phyloP scores from a whole-genome alignment of 495 filamentous ascomycete species.

The Neurospora sp. region DNA sequence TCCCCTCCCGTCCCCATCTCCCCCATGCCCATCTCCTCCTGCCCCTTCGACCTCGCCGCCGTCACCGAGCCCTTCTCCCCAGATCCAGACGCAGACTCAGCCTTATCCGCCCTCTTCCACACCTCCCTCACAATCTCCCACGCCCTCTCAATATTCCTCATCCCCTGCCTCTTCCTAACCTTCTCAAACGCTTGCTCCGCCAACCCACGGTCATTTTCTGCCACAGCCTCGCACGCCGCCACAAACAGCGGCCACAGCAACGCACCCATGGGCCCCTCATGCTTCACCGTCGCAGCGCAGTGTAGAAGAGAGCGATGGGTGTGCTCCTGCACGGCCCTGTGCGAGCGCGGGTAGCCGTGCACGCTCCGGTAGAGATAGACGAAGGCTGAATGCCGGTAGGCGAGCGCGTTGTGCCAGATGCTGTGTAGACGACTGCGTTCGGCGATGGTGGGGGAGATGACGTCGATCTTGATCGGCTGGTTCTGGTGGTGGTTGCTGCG shows the following conservation, averaged over 20 bases:
- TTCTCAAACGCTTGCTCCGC: constrained; percentile 38
- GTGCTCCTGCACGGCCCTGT: constrained; percentile 41
- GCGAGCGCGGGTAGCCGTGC: constrained; percentile 30
- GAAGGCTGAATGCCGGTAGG: constrained; percentile 51
- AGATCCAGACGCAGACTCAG: constrained; percentile 1
- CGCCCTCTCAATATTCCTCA: constrained; percentile 50
- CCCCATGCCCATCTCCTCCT: background rate
- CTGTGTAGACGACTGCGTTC: constrained; percentile 29
- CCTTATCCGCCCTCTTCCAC: constrained; percentile 40
- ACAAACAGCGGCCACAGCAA: constrained; percentile 54
- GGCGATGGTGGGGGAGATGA: constrained; percentile 1
- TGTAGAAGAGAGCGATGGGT: constrained; percentile 38
- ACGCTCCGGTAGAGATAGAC: constrained; percentile 52
- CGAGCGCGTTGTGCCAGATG: constrained; percentile 51
- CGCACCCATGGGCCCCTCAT: constrained; percentile 48
- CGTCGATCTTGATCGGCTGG: background rate
- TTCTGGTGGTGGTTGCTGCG: background rate
- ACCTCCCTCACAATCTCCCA: constrained; percentile 49
- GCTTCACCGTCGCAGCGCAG: constrained; percentile 41
- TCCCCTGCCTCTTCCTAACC: constrained; percentile 44
- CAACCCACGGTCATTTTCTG: constrained; percentile 28
- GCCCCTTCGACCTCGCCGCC: background rate
- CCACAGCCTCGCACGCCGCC: constrained; percentile 45
- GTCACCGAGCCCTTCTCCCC: background rate
- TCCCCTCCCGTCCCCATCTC: constrained; percentile 2